phyloP scores from a whole-genome alignment of 805 yeast genomes.

The Scheffersomyces stipitis region DNA sequence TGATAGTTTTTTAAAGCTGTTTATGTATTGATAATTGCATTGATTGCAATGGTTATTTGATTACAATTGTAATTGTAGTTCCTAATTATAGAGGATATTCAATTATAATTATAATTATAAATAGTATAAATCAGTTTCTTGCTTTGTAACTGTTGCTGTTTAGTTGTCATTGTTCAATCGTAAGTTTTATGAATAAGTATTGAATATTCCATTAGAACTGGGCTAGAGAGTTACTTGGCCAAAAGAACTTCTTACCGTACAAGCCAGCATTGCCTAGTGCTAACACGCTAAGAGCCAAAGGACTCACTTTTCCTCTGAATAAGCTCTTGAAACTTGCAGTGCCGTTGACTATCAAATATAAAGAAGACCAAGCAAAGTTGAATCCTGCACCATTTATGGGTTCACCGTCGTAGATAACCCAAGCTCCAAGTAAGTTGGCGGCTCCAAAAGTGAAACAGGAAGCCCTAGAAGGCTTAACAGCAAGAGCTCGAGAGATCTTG shows the following conservation, averaged over 20 bases:
- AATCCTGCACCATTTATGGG: constrained; percentile 79
- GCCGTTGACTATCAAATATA: constrained; percentile 74
- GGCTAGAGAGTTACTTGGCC: too few species aligned
- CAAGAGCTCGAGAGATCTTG: constrained; percentile 16
- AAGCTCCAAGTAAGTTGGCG: constrained; percentile 65
- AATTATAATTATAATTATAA: too few species aligned
- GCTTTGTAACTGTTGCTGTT: too few species aligned
- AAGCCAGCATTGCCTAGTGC: constrained; percentile 62
- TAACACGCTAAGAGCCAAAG: constrained; percentile 54
- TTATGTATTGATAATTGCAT: too few species aligned
- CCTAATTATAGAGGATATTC: too few species aligned
- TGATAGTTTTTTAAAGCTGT: neutral
- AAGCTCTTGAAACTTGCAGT: constrained; percentile 52
- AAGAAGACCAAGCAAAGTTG: constrained; percentile 73
- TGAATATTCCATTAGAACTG: too few species aligned
- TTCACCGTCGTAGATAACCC: constrained; percentile 77
- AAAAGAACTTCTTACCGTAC: constrained; percentile 71
- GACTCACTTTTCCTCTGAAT: constrained; percentile 60
- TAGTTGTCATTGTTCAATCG: too few species aligned
- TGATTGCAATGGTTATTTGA: too few species aligned
- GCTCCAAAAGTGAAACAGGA: constrained; percentile 59
- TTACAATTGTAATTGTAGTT: too few species aligned
- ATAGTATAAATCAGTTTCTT: too few species aligned
- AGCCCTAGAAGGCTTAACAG: constrained; percentile 32
- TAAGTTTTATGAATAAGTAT: too few species aligned